A percentile compares a stretch with the other conserved stretches of the same genome.
phyloP scores from a whole-genome alignment of 2,329 filamentous ascomycete genomes.

The Fusarium tuaranense region DNA sequence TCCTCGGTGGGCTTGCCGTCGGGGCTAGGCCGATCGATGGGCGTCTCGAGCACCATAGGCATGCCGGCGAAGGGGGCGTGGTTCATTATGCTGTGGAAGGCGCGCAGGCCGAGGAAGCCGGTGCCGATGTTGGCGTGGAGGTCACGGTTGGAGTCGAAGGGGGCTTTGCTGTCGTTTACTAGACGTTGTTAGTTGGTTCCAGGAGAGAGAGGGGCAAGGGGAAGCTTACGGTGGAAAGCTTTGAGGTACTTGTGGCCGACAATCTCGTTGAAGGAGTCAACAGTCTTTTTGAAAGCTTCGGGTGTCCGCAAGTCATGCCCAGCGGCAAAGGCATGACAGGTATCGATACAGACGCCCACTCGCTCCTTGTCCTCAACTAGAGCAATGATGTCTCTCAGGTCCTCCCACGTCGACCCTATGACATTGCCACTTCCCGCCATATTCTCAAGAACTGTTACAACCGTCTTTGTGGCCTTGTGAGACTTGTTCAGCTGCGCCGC shows the following conservation, averaged over 20 bases:
- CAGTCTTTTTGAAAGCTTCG: conserved; percentile 77
- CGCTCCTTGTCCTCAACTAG: conserved; percentile 83
- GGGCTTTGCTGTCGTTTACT: conserved; percentile 96
- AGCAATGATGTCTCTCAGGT: conserved; percentile 86
- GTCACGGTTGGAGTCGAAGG: conserved; percentile 83
- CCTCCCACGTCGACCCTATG: conserved; percentile 86
- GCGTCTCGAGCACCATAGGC: conserved; percentile 97
- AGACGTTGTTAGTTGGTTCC: conserved; percentile 1
- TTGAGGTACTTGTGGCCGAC: conserved; percentile 85
- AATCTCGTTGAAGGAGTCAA: conserved; percentile 79
- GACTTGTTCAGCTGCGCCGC: conserved; percentile 85
- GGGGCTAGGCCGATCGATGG: conserved; percentile 78
- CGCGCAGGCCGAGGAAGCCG: conserved; percentile 88
- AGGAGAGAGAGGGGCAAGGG: background rate
- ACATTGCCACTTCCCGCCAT: conserved; percentile 94
- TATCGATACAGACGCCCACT: conserved; percentile 95
- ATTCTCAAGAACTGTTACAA: conserved; percentile 90
- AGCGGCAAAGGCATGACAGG: conserved; percentile 94
- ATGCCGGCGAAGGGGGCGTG: conserved; percentile 78
- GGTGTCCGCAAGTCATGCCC: conserved; percentile 90
- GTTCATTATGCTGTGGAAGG: conserved; percentile 94
- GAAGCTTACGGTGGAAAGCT: conserved; percentile 74
- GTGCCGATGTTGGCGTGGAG: conserved; percentile 97
- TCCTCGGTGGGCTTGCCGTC: conserved; percentile 80
- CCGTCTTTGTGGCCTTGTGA: conserved; percentile 78